Base-by-base conservation (phyloP, 78 protist species). In the Diacronema lutheri region DNA sequence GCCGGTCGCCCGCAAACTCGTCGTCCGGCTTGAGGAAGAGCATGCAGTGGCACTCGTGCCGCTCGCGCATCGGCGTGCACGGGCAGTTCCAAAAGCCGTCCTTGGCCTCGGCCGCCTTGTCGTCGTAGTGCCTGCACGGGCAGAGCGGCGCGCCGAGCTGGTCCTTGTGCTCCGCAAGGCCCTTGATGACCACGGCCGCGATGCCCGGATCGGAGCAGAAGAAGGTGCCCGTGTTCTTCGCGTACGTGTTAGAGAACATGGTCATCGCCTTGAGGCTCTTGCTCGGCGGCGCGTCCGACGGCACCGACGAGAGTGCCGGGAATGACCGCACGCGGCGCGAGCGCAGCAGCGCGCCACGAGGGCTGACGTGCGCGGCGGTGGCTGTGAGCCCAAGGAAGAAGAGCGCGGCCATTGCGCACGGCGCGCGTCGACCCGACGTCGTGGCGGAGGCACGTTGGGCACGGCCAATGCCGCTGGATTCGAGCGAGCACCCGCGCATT, bases 31-130 rank as follows among this genome's bases (percentile, higher is more conserved):
- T 64, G 26, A 64, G 61, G 38, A 64, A 82, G 40, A 82, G 86
- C 86, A 82, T 82, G 73, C 86, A 82, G 76, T 82, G 86, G 76
- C 86, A 82, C 56, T 82, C 86, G n/a, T 82, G 58, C 29, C 86
- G 56, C 60, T 82, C 86, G 46, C 86, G 72, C 86, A 82, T 82
- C 14, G 86, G 86, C 57, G 65, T 77, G 56, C 86, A 82, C 3
- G 86, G 86, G 56, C 86, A 82, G 74, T 82, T 82, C 86, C 86
- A 82, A 25, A 29, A 82, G 61, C 86, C 86, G 11, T 82, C 61
- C 76, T 82, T 64, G 23, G 76, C 86, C 76, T 82, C 86, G 29
- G 86, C 86, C 77, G 37, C 46, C 73, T 82, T 82, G 60, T 82
- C 86, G 31, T 82, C 86, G 33, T 82, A 82, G 76, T 82, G 86